A percentile compares a stretch with the other conserved stretches of the same genome.
Conservation (phyloP, 176 grass and related monocot genomes). For the Tillandsia leiboldiana region DNA sequence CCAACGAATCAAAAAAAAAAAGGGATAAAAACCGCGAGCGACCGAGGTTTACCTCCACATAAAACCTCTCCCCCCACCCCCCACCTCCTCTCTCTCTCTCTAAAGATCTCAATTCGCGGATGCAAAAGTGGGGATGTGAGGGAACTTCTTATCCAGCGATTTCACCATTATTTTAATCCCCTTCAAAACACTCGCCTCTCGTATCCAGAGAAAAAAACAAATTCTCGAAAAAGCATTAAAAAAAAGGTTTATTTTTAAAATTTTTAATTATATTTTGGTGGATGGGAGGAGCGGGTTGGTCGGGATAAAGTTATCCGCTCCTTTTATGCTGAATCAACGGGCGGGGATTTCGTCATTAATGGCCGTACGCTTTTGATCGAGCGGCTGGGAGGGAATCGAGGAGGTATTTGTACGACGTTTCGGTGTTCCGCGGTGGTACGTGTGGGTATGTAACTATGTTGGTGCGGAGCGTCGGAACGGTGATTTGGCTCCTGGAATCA, state of each 20-base stretch:
- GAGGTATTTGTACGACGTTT: background rate
- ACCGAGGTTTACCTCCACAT: conserved; percentile 20
- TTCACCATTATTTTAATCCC: background rate
- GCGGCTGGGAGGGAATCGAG: background rate
- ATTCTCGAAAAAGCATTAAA: background rate
- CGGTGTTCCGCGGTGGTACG: background rate
- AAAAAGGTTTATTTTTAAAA: background rate
- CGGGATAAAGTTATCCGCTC: background rate
- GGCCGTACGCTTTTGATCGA: background rate
- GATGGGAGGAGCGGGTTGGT: background rate
- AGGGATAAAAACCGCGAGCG: background rate
- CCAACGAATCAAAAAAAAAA: conserved; percentile 7
- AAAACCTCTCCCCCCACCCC: background rate
- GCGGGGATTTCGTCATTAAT: too few species aligned
- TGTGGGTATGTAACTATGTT: background rate
- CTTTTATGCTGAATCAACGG: background rate
- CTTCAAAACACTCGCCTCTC: background rate
- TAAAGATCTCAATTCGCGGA: background rate
- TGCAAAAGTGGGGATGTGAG: conserved; percentile 4
- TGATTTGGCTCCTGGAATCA: too few species aligned
- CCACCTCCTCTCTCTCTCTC: background rate
- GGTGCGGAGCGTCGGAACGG: background rate
- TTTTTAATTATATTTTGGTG: background rate
- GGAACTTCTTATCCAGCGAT: background rate
- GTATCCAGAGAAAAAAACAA: background rate